Evolutionary conservation across 1,139 yeast species (phyloP).

Genomic region (Waltiozyma sp.): DNA sequence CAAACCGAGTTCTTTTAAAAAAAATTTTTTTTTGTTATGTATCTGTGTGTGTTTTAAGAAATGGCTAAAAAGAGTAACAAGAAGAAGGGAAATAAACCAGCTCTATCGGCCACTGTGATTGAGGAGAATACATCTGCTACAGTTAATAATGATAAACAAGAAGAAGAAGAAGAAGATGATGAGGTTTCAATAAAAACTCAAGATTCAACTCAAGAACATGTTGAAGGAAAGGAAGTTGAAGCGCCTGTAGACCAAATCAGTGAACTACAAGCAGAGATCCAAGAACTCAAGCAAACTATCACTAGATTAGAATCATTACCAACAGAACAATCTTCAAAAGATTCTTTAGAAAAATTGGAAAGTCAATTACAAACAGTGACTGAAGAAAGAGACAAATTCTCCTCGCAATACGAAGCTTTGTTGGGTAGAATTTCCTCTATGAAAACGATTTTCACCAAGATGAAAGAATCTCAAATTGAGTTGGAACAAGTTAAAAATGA

Average conservation of each 20-base stretch:
- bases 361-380: slow-evolving; percentile 30
- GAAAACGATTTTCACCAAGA: slow-evolving; percentile 63
- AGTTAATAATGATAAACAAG: background rate
- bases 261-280: slow-evolving; percentile 18
- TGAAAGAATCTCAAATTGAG: slow-evolving; percentile 69
- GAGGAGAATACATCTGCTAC: slow-evolving; percentile 1
- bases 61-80: slow-evolving; percentile 10
- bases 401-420: slow-evolving; percentile 64
- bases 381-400: slow-evolving; percentile 54
- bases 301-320: background rate
- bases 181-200: too few species aligned
- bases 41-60: too few species aligned
- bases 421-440: slow-evolving; percentile 68
- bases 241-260: slow-evolving; percentile 9
- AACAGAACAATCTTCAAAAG: slow-evolving; percentile 1
- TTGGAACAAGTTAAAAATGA: slow-evolving; percentile 30
- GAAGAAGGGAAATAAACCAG: slow-evolving; percentile 7
- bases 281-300: slow-evolving; percentile 5
- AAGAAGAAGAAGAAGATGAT: background rate
- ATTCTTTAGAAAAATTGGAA: slow-evolving; percentile 13
- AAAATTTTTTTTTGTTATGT: too few species aligned
- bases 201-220: too few species aligned
- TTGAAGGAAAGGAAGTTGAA: slow-evolving; percentile 1
- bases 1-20: too few species aligned
- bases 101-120: slow-evolving; percentile 2